Percentiles rank a stretch among this genome's conserved stretches.
Evolutionary conservation across 176 grass and related monocot species (phyloP).

Genomic region (Aegilops umbellulata): DNA sequence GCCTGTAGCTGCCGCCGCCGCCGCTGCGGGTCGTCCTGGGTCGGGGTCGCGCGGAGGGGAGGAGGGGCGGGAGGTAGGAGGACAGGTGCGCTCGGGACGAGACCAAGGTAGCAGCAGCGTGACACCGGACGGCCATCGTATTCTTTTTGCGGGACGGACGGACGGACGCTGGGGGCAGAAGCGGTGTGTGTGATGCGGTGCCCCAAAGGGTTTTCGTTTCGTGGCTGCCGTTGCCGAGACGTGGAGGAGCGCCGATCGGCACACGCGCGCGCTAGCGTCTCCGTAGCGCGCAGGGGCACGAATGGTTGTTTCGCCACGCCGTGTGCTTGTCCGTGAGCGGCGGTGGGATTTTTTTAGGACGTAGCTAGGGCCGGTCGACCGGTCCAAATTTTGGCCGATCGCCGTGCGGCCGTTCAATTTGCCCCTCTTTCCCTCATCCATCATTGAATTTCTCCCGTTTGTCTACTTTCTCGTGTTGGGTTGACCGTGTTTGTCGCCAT

Average conservation of each 20-base stretch:
- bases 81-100: slow-evolving; percentile 2
- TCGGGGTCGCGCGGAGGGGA: background rate
- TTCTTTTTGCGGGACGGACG: background rate
- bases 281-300: too few species aligned
- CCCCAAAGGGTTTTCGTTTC: background rate
- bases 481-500: too few species aligned
- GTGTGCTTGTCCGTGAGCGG: too few species aligned
- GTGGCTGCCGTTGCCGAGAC: background rate
- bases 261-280: background rate
- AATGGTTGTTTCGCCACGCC: too few species aligned
- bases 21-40: background rate
- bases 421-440: too few species aligned
- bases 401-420: too few species aligned
- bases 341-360: too few species aligned
- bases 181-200: too few species aligned
- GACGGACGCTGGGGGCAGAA: background rate
- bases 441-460: too few species aligned
- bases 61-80: background rate
- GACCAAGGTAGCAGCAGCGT: background rate
- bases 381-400: too few species aligned
- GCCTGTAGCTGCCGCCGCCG: background rate
- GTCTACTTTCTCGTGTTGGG: too few species aligned
- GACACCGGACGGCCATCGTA: background rate
- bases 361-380: too few species aligned
- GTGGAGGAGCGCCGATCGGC: background rate